Percentiles rank a stretch among this genome's conserved stretches.
Conservation (phyloP, 2,329 filamentous ascomycete genomes). For the Thielaviopsis musarum region DNA sequence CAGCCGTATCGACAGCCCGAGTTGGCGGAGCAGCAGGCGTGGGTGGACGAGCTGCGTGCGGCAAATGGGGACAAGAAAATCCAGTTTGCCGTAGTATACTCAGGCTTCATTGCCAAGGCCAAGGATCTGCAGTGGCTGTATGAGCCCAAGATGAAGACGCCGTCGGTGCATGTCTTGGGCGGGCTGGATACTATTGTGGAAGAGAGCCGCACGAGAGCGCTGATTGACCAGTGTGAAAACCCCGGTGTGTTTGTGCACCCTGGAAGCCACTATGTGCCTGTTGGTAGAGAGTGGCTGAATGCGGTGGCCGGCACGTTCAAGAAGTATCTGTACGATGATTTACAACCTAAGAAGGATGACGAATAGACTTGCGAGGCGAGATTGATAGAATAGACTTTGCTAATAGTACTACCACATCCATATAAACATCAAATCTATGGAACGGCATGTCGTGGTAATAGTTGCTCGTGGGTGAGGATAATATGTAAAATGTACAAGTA, state of each 20-base stretch:
- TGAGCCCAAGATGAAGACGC: constrained; percentile 58
- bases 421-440: constrained; percentile 14
- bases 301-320: constrained; percentile 57
- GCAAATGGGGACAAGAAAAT: constrained; percentile 33
- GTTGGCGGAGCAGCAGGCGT: constrained; percentile 19
- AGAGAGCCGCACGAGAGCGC: constrained; percentile 48
- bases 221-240: constrained; percentile 48
- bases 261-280: constrained; percentile 79
- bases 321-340: constrained; percentile 19
- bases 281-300: constrained; percentile 64
- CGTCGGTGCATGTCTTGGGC: constrained; percentile 67
- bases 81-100: constrained; percentile 61
- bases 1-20: constrained; percentile 18
- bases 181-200: constrained; percentile 78
- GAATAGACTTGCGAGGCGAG: neutral
- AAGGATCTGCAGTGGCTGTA: constrained; percentile 46
- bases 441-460: neutral
- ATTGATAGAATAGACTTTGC: neutral
- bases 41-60: constrained; percentile 28
- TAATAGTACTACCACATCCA: neutral
- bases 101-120: constrained; percentile 54
- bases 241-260: constrained; percentile 51
- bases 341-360: constrained; percentile 8
- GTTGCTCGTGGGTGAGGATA: constrained; percentile 12
- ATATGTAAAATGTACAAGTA: constrained; percentile 21